Evolutionary conservation across 73 alveolate genomes (phyloP).

Genomic region (Blepharisma stoltei): DNA sequence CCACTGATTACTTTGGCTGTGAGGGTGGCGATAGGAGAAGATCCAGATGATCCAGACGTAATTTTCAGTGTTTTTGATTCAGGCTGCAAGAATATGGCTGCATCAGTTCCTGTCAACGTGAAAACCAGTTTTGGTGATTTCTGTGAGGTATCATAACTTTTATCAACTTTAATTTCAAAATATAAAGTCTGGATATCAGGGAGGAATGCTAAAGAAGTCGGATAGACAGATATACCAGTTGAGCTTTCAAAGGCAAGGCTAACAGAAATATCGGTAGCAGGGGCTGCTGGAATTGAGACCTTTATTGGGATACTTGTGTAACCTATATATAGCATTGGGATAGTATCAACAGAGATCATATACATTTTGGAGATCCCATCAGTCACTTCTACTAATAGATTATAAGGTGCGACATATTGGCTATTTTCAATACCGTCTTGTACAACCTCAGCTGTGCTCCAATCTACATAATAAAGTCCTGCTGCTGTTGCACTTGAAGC

Average conservation of each 20-base stretch:
- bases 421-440: background rate
- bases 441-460: background rate
- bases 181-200: background rate
- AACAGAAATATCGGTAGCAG: background rate
- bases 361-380: background rate
- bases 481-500: background rate
- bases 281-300: background rate
- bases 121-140: too few relatives aligned
- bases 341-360: background rate
- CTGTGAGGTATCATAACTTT: too few relatives aligned
- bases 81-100: too few relatives aligned
- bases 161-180: background rate
- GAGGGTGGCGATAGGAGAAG: too few relatives aligned
- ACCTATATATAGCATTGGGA: background rate
- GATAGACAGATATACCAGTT: background rate
- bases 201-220: background rate
- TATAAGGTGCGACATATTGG: background rate
- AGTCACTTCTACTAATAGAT: background rate
- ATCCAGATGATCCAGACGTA: too few relatives aligned
- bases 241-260: background rate
- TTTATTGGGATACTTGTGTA: background rate
- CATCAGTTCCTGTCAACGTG: too few relatives aligned
- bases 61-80: too few relatives aligned
- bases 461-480: background rate
- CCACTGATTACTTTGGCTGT: too few relatives aligned